Conservation (phyloP, 108 stramenopile genomes). For the Nitzschia sp. region DNA sequence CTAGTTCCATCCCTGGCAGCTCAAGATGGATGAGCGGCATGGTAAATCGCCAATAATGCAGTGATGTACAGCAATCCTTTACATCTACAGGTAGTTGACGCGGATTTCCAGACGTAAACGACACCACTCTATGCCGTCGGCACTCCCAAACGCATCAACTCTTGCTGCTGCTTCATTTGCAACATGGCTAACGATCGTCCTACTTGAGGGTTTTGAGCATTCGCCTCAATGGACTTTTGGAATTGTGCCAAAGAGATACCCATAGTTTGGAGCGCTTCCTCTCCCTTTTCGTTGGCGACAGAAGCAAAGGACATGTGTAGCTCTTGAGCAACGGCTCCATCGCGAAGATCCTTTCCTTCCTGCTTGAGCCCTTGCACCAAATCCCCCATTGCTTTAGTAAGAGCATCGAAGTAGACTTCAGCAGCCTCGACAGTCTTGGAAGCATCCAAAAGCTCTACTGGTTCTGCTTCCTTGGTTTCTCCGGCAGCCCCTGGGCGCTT, state of each 20-base stretch:
- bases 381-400: slow-evolving; percentile 67
- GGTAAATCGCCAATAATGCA: neutral
- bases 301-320: slow-evolving; percentile 77
- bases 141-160: slow-evolving; percentile 67
- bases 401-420: slow-evolving; percentile 74
- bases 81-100: neutral
- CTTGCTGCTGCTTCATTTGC: slow-evolving; percentile 89
- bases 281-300: slow-evolving; percentile 77
- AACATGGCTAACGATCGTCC: slow-evolving; percentile 79
- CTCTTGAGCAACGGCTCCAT: slow-evolving; percentile 62
- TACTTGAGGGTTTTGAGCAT: slow-evolving; percentile 69
- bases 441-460: slow-evolving; percentile 49
- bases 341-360: slow-evolving; percentile 64
- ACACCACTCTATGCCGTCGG: slow-evolving; percentile 4
- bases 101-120: neutral
- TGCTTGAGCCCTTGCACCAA: slow-evolving; percentile 57
- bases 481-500: slow-evolving; percentile 52
- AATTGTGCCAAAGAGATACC: slow-evolving; percentile 69
- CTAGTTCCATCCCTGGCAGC: too few relatives aligned
- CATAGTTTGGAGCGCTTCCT: slow-evolving; percentile 57
- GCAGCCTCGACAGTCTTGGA: slow-evolving; percentile 73
- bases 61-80: slow-evolving; percentile 7
- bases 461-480: slow-evolving; percentile 26
- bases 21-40: too few relatives aligned
- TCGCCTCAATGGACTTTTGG: slow-evolving; percentile 70